Conservation (phyloP, 2,329 filamentous ascomycete genomes). For the Pseudogymnoascus sp. region DNA sequence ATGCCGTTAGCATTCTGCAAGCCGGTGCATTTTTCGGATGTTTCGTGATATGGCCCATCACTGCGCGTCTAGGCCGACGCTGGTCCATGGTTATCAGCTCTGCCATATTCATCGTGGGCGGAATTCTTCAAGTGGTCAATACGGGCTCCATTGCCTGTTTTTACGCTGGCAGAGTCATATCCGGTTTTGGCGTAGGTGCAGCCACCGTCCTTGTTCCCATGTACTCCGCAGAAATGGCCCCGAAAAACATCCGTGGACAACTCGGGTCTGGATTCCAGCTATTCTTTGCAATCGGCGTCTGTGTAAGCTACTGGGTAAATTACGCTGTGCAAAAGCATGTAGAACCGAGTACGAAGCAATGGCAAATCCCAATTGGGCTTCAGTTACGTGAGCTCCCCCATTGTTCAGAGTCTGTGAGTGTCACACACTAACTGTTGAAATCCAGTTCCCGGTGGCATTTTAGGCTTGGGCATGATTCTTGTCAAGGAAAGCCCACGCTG, state of each 20-base stretch:
- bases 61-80: constrained; percentile 38
- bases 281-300: constrained; percentile 33
- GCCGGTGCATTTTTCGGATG: constrained; percentile 45
- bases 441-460: constrained; percentile 37
- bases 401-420: background rate
- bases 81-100: constrained; percentile 39
- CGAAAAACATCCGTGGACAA: constrained; percentile 34
- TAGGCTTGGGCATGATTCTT: constrained; percentile 43
- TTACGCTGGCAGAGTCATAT: constrained; percentile 41
- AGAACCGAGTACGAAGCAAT: constrained; percentile 35
- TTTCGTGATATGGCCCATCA: constrained; percentile 43
- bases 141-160: constrained; percentile 38
- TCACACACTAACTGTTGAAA: background rate
- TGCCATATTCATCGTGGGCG: constrained; percentile 34
- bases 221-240: constrained; percentile 38
- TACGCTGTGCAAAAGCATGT: constrained; percentile 40
- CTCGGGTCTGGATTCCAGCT: constrained; percentile 33
- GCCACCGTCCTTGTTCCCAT: constrained; percentile 39
- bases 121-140: constrained; percentile 41
- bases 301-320: constrained; percentile 37
- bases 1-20: constrained; percentile 45
- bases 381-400: constrained; percentile 24
- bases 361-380: constrained; percentile 42
- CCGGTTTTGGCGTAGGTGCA: constrained; percentile 41
- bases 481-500: constrained; percentile 44